Evolutionary conservation across 805 yeast genomes (phyloP), one percentile per base, ranked within the genome.

Genomic region (Teunomyces aglyptinius): DNA sequence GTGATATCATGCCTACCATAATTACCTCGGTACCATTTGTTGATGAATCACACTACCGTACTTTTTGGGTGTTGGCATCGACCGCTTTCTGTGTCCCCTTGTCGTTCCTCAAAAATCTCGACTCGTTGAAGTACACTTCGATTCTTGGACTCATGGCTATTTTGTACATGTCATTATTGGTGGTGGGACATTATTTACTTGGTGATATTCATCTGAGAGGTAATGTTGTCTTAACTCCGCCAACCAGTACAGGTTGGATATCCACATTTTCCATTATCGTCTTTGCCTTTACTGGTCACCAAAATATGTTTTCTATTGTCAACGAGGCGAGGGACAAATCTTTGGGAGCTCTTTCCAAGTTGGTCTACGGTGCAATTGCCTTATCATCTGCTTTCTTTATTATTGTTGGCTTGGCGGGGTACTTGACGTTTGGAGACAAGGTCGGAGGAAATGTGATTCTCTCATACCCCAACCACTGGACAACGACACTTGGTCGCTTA

Each of bases 261-360:
- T 61, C 69, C 22, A 82, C 94, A 8, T 81, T 91, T 61, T 95
- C 97, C n/a, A 86, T 91, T 52, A 83, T 90, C 55, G 92, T 92
- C 11, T 91, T 92, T 72, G 96, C 97, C 0, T 92, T 83, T 66
- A 92, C 98, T 0, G 94, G 97, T 58, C 97, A 92, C 60, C 97
- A 92, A 64, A 92, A 92, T 67, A 89, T 89, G 89, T 89, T 89
- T 58, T 82, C 96, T 1, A 80, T 91, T 46, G 79, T 90, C 45
- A 92, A 91, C 58, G 98, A 92, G 67, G 76, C 91, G 24, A 66
- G 64, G 26, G 81, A 81, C 53, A 77, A 76, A 50, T 68, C 85
- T 0, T 67, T 78, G n/a, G 49, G 59, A 5, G 70, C 68, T 28
- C 70, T 82, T 49, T 67, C 72, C 47, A 64, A 57, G 15, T 73